Percentiles rank a stretch among this genome's conserved stretches.
These are phyloP conservation scores for Xylariales sp. DNA, from an alignment of 2,329 filamentous ascomycete genomes.

Conservation along the genomic window DNA sequence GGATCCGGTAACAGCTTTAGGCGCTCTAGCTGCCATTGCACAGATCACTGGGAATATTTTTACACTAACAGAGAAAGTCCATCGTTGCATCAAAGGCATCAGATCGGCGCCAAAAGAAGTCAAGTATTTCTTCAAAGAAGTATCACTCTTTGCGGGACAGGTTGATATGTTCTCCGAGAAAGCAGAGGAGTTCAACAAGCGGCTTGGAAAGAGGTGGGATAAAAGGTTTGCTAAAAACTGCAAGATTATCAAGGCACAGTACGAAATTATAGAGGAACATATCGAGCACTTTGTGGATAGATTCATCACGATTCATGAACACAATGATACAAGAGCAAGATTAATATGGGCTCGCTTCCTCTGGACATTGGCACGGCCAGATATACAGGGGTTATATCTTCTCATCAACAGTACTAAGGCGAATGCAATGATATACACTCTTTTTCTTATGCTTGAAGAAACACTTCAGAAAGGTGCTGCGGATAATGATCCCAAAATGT, in stretches of 20 bases:
- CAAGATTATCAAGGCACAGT: neutral
- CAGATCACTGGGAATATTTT: conserved; percentile 10
- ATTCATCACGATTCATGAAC: conserved; percentile 10
- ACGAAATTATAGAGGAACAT: too few relatives aligned
- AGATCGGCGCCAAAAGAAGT: conserved; percentile 11
- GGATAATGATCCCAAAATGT: too few relatives aligned
- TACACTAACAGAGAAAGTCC: conserved; percentile 10
- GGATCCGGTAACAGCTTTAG: neutral
- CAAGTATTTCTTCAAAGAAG: conserved; percentile 12
- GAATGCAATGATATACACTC: too few relatives aligned
- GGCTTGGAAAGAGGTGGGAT: conserved; percentile 7
- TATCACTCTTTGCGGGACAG: conserved; percentile 11
- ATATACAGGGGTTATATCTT: conserved; percentile 12
- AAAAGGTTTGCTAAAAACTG: conserved; percentile 4
- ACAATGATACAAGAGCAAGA: conserved; percentile 7
- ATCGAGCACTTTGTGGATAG: too few relatives aligned
- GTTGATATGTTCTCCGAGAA: conserved; percentile 11
- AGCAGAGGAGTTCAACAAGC: conserved; percentile 4
- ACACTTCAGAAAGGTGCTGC: too few relatives aligned
- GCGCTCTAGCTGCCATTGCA: conserved; percentile 11
- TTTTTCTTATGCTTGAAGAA: too few relatives aligned
- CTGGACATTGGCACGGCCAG: conserved; percentile 14
- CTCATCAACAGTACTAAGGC: conserved; percentile 12
- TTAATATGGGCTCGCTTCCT: conserved; percentile 11
- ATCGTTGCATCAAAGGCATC: neutral